Evolutionary conservation across 1,284 basidiomycete species (phyloP).

Genomic region (Microbotryum intermedium): DNA sequence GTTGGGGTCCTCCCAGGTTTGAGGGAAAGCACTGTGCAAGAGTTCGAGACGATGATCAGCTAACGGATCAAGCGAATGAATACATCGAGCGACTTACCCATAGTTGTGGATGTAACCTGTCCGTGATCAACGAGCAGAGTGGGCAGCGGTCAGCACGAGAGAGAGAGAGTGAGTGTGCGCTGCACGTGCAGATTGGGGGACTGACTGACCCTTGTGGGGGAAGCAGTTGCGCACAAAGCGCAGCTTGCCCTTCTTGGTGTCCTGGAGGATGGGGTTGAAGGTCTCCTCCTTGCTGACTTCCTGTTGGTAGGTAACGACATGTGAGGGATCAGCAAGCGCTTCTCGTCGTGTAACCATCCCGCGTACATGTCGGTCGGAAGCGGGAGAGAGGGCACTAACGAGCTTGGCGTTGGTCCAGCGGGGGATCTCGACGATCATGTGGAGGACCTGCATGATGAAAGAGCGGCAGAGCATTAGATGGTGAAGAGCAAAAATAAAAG

Average conservation of each 20-base stretch:
- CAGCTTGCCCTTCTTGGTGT: constrained; percentile 90
- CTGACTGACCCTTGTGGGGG: constrained; percentile 87
- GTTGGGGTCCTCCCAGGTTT: constrained; percentile 98
- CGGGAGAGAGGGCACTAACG: background rate
- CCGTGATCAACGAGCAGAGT: no score
- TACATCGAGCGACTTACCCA: constrained; percentile 43
- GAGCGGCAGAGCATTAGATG: background rate
- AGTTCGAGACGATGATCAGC: background rate
- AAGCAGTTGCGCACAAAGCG: constrained; percentile 99
- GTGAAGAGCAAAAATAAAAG: background rate
- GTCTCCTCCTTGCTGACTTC: constrained; percentile 96
- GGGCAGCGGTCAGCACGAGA: background rate
- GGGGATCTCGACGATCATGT: constrained; percentile 98
- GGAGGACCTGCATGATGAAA: constrained; percentile 56
- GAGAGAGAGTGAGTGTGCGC: constrained; percentile 1
- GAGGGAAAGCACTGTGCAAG: constrained; percentile 65
- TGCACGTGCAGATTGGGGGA: constrained; percentile 28
- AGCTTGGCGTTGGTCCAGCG: constrained; percentile 82
- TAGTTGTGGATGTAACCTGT: constrained; percentile 78
- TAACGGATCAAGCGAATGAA: background rate
- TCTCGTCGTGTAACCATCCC: background rate
- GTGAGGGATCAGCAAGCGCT: background rate
- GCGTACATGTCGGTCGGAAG: background rate
- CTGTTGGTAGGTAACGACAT: constrained; percentile 53
- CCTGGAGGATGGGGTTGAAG: constrained; percentile 99